Evolutionary conservation across 495 filamentous ascomycete species (phyloP).

Genomic region (Penicillium chermesinum): DNA sequence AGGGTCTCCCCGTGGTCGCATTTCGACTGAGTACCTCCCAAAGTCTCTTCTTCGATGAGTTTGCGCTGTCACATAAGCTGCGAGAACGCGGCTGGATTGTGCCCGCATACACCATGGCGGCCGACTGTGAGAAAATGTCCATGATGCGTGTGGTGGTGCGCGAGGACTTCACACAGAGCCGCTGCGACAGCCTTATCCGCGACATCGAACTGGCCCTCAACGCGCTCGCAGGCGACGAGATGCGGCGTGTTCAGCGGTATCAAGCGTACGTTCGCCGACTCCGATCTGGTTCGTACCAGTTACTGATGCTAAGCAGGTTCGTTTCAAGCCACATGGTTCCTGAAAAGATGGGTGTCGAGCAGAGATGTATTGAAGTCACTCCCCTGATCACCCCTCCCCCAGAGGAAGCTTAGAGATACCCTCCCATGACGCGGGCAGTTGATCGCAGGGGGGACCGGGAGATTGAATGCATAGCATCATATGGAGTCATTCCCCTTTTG

Average conservation of each 20-base stretch:
- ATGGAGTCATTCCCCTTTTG: too few species aligned
- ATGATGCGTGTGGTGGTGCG: constrained; percentile 84
- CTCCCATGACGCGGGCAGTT: too few species aligned
- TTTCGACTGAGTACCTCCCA: constrained; percentile 59
- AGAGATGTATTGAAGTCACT: too few species aligned
- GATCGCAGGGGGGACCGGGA: too few species aligned
- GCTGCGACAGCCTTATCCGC: constrained; percentile 64
- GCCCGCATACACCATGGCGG: constrained; percentile 90
- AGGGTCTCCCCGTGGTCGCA: constrained; percentile 80
- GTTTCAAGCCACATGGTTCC: too few species aligned
- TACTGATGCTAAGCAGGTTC: too few species aligned
- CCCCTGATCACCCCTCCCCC: too few species aligned
- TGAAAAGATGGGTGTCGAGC: too few species aligned
- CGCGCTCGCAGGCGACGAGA: constrained; percentile 63
- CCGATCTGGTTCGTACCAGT: too few species aligned
- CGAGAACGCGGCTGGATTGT: constrained; percentile 81
- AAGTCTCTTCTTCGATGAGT: constrained; percentile 70
- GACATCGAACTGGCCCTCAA: constrained; percentile 66
- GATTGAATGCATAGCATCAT: too few species aligned
- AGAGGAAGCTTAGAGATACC: too few species aligned
- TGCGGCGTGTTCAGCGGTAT: too few species aligned
- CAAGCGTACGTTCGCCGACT: constrained; percentile 48
- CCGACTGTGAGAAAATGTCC: constrained; percentile 67
- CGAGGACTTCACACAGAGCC: constrained; percentile 71
- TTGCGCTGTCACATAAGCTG: constrained; percentile 70